These are phyloP conservation scores for Keithomyces neogunnii DNA, from an alignment of 2,329 filamentous ascomycete genomes.

Conservation along the genomic window DNA sequence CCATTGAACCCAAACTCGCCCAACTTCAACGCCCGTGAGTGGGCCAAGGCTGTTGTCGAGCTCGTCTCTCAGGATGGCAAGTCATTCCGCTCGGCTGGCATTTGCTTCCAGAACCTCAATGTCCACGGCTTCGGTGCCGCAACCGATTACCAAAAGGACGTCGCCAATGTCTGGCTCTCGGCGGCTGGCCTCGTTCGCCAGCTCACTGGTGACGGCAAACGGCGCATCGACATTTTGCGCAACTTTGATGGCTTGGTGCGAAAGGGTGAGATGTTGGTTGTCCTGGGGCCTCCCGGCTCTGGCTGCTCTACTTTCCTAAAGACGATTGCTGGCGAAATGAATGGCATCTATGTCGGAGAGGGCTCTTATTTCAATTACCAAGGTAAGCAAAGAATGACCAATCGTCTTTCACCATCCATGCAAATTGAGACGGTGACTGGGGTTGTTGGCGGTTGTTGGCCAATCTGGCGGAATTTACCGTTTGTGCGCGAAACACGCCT, in stretches of 20 bases:
- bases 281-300: slow-evolving; percentile 62
- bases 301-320: slow-evolving; percentile 82
- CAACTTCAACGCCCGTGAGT: slow-evolving; percentile 46
- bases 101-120: slow-evolving; percentile 59
- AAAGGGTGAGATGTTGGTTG: slow-evolving; percentile 67
- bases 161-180: slow-evolving; percentile 52
- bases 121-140: slow-evolving; percentile 59
- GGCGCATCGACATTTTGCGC: slow-evolving; percentile 59
- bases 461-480: slow-evolving; percentile 6
- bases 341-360: slow-evolving; percentile 66
- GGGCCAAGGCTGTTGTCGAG: slow-evolving; percentile 52
- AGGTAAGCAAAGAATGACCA: slow-evolving; percentile 33
- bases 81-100: slow-evolving; percentile 51
- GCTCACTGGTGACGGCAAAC: slow-evolving; percentile 42
- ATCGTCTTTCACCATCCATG: background rate
- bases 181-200: slow-evolving; percentile 33
- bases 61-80: slow-evolving; percentile 43
- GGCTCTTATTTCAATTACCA: slow-evolving; percentile 75
- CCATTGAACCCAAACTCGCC: slow-evolving; percentile 43
- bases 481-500: background rate
- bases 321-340: slow-evolving; percentile 73
- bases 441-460: background rate
- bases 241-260: slow-evolving; percentile 60
- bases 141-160: slow-evolving; percentile 64
- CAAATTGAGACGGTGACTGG: background rate